These are phyloP conservation scores for Pestalotiopsis sp. DNA, from an alignment of 2,329 filamentous ascomycete genomes.

Conservation along the genomic window DNA sequence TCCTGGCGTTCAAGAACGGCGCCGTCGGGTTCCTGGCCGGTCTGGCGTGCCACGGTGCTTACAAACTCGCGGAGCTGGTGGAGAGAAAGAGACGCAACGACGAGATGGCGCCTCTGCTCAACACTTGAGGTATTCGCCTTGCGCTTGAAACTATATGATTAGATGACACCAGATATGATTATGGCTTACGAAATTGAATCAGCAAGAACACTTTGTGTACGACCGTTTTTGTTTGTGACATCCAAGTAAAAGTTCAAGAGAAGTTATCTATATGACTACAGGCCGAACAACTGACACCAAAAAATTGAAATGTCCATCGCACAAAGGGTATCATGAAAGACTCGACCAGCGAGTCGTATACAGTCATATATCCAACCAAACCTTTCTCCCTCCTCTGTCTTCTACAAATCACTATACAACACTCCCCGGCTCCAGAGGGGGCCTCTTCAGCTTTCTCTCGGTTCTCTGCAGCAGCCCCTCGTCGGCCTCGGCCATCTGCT, in stretches of 20 bases:
- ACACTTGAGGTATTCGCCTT: slow-evolving; percentile 7
- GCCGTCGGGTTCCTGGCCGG: slow-evolving; percentile 84
- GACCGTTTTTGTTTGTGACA: background rate
- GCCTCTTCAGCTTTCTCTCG: background rate
- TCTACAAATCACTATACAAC: background rate
- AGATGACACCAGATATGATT: background rate
- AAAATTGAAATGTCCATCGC: background rate
- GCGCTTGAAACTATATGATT: background rate
- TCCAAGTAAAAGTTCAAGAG: background rate
- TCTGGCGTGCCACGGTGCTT: slow-evolving; percentile 75
- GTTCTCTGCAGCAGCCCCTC: slow-evolving; percentile 10
- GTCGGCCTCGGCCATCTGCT: background rate
- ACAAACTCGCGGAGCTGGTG: slow-evolving; percentile 47
- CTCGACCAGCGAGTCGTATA: slow-evolving; percentile 11
- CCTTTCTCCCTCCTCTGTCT: background rate
- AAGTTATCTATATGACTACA: background rate
- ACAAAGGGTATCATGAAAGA: background rate
- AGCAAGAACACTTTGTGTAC: background rate
- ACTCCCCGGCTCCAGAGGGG: slow-evolving; percentile 6
- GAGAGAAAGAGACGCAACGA: slow-evolving; percentile 24
- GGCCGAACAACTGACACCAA: background rate
- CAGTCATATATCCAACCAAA: background rate
- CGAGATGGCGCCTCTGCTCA: slow-evolving; percentile 35
- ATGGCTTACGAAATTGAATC: background rate
- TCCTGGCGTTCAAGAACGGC: slow-evolving; percentile 88